Evolutionary conservation across 495 filamentous ascomycete genomes (phyloP).

Genomic region (Neurospora sp.): DNA sequence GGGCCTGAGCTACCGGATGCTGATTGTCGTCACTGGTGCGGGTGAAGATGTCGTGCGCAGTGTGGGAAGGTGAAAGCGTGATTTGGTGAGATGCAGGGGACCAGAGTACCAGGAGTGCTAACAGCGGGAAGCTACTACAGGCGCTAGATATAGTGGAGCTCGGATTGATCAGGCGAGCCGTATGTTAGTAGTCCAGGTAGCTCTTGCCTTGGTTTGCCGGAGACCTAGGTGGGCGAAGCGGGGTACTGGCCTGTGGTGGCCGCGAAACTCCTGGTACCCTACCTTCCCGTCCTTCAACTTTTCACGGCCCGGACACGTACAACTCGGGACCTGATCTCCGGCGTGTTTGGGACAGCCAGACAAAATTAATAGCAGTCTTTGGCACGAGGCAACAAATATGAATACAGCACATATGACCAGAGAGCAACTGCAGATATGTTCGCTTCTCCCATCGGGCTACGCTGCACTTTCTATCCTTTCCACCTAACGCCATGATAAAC

Average conservation of each 20-base stretch:
- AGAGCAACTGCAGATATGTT: neutral
- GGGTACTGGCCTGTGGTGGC: neutral
- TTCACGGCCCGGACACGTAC: neutral
- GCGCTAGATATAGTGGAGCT: neutral
- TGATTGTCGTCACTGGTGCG: neutral
- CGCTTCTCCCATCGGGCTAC: neutral
- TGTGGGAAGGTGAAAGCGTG: neutral
- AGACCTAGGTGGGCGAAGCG: neutral
- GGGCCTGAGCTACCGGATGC: neutral
- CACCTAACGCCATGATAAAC: neutral
- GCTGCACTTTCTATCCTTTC: neutral
- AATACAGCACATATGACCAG: neutral
- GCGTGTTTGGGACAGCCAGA: neutral
- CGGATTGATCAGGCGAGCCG: neutral
- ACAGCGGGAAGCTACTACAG: neutral
- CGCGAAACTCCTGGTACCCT: no score
- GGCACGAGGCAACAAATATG: neutral
- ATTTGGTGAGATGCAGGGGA: neutral
- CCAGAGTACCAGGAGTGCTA: neutral
- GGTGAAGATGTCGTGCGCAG: neutral
- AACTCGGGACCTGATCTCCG: neutral
- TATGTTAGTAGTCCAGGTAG: neutral
- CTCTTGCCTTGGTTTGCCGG: neutral
- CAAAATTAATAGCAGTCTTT: neutral
- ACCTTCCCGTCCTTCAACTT: neutral